Evolutionary conservation across 108 stramenopile species (phyloP).

Genomic region (Cyclotella baltica): DNA sequence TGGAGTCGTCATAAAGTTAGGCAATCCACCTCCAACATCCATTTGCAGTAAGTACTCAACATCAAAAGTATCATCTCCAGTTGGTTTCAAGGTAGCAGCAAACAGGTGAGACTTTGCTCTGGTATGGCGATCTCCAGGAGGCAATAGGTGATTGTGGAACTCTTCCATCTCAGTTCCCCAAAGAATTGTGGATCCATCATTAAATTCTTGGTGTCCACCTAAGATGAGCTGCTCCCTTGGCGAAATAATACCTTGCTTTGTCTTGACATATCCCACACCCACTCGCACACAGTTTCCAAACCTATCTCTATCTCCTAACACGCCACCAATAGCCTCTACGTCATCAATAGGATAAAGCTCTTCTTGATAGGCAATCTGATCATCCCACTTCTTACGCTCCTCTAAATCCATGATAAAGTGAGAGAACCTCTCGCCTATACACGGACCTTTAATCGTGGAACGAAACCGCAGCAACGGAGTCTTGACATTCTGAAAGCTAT

Average conservation of each 20-base stretch:
- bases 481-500: conserved; percentile 53
- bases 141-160: conserved; percentile 52
- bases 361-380: conserved; percentile 46
- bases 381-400: conserved; percentile 54
- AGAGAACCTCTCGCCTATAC: conserved; percentile 46
- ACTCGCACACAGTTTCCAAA: conserved; percentile 49
- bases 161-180: conserved; percentile 64
- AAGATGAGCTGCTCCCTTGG: conserved; percentile 55
- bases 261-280: conserved; percentile 52
- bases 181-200: conserved; percentile 49
- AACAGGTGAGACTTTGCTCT: conserved; percentile 55
- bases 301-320: conserved; percentile 30
- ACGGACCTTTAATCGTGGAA: conserved; percentile 48
- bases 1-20: conserved; percentile 54
- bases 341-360: conserved; percentile 56
- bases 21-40: conserved; percentile 52
- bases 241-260: conserved; percentile 48
- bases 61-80: conserved; percentile 44
- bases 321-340: conserved; percentile 23
- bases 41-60: conserved; percentile 56
- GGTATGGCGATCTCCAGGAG: conserved; percentile 47
- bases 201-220: conserved; percentile 50
- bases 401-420: conserved; percentile 57
- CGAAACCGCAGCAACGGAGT: conserved; percentile 54
- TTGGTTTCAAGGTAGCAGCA: conserved; percentile 50